Evolutionary conservation across 2,329 filamentous ascomycete genomes (phyloP), one percentile per base, ranked within the genome.

Genomic region (Beauveria rudraprayagi): DNA sequence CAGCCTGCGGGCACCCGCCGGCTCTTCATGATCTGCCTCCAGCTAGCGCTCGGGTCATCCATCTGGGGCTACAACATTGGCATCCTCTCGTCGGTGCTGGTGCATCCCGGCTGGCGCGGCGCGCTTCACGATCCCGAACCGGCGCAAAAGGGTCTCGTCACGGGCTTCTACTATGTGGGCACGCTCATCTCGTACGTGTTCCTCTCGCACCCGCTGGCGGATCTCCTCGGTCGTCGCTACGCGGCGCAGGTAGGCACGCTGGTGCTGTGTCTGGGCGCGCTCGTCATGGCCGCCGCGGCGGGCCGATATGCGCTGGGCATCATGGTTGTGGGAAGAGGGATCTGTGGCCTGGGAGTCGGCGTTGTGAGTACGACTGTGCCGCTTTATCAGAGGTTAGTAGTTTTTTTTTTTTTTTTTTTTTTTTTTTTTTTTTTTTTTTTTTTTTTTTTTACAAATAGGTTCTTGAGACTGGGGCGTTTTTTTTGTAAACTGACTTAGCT

Each of bases 61-160:
- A 76, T 81, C 26, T 83, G 81, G 80, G 81, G 82, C 16, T 84
- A 85, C 69, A 83, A 84, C 67, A 78, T 85, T 65, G 83, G 82
- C 57, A 76, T 85, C 48, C 73, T 84, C 19, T 80, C 80, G 1
- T 81, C 81, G 1, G 74, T 85, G 43, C 80, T 83, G 57, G 80
- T 83, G 5, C 78, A 83, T 65, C 78, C 78, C 0, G 82, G 82
- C 19, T 85, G 82, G 71, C 71, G 72, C n/a, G 69, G 73, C 19
- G 72, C 77, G 7, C 74, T 83, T 11, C 69, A 76, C 55, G 66
- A 77, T 28, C 80, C 77, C 6, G 73, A 71, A 1, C 75, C 80
- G 2, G 70, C 75, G 6, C 73, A 74, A 54, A 82, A 74, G 56
- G 82, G 82, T 8, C 69, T 81, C 44, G 78, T 85, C 66, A 83